Evolutionary conservation across 2,329 filamentous ascomycete species (phyloP).

Genomic region (Tolypocladium ovalisporum): DNA sequence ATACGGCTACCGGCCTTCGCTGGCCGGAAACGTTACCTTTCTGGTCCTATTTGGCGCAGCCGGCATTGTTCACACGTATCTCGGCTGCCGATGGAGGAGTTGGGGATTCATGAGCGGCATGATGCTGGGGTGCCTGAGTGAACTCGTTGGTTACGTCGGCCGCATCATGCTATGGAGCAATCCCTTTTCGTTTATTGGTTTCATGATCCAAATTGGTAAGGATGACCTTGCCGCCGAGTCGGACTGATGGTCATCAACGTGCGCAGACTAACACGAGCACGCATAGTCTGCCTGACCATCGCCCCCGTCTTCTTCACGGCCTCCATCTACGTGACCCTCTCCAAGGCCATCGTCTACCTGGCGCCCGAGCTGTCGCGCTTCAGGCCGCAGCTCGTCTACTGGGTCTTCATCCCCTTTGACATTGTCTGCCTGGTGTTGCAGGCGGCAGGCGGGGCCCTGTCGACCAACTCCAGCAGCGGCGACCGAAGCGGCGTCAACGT

Average conservation of each 20-base stretch:
- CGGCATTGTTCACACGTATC: slow-evolving; percentile 26
- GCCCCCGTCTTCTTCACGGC: slow-evolving; percentile 41
- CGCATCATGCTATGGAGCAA: slow-evolving; percentile 46
- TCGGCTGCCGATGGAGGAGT: slow-evolving; percentile 35
- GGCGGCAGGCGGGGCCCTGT: slow-evolving; percentile 44
- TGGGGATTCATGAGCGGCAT: slow-evolving; percentile 41
- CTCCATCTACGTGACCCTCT: slow-evolving; percentile 55
- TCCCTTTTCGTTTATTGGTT: slow-evolving; percentile 46
- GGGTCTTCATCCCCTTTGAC: slow-evolving; percentile 44
- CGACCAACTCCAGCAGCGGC: slow-evolving; percentile 27
- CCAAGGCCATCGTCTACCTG: slow-evolving; percentile 28
- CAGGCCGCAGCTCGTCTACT: slow-evolving; percentile 30
- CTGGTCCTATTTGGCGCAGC: slow-evolving; percentile 35
- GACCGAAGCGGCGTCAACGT: slow-evolving; percentile 26
- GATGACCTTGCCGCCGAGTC: background rate
- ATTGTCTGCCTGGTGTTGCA: slow-evolving; percentile 46
- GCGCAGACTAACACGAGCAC: background rate
- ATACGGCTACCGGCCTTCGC: slow-evolving; percentile 42
- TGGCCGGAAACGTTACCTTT: slow-evolving; percentile 42
- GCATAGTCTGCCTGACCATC: slow-evolving; percentile 43
- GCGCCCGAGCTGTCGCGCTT: slow-evolving; percentile 30
- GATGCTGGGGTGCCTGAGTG: slow-evolving; percentile 42
- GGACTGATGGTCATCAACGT: background rate
- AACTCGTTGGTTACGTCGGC: slow-evolving; percentile 52
- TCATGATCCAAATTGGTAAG: slow-evolving; percentile 55